phyloP scores from a whole-genome alignment of 106 monocot genomes.

The Phalaenopsis equestris region DNA sequence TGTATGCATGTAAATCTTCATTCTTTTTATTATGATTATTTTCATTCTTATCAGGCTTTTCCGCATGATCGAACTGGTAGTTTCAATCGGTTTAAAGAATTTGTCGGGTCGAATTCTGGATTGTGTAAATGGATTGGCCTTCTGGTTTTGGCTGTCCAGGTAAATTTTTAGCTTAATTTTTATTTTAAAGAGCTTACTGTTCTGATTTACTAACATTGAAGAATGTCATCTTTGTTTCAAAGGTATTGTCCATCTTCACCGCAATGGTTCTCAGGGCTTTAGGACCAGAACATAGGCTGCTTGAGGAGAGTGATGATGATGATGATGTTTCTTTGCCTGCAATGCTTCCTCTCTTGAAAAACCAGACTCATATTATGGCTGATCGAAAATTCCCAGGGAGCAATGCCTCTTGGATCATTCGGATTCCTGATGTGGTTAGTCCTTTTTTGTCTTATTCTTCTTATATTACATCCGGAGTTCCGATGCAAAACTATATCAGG shows the following conservation, averaged over 20 bases:
- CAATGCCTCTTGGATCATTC: not conserved
- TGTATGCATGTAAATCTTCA: too few species aligned
- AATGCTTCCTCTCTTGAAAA: constrained; percentile 70
- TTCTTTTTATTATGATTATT: not conserved
- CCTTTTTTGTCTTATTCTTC: too few species aligned
- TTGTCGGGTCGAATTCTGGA: constrained; percentile 61
- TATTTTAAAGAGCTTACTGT: not conserved
- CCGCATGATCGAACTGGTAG: constrained; percentile 69
- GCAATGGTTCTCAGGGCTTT: constrained; percentile 59
- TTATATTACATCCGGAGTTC: too few species aligned
- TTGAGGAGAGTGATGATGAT: constrained; percentile 39
- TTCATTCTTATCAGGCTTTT: constrained; percentile 44
- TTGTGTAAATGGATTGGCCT: constrained; percentile 83
- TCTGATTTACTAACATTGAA: not conserved
- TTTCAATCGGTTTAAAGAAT: constrained; percentile 67
- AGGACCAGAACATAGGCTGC: constrained; percentile 40
- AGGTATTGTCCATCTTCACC: constrained; percentile 56
- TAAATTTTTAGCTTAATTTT: constrained; percentile 4
- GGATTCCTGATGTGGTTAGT: constrained; percentile 20
- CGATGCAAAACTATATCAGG: too few species aligned
- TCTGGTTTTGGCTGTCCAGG: constrained; percentile 62
- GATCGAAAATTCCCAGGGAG: constrained; percentile 3
- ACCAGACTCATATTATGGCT: constrained; percentile 15
- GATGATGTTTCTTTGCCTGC: constrained; percentile 55
- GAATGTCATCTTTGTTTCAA: not conserved